Conservation (phyloP, 2,329 filamentous ascomycete species). For the Arachnomyces sp. region DNA sequence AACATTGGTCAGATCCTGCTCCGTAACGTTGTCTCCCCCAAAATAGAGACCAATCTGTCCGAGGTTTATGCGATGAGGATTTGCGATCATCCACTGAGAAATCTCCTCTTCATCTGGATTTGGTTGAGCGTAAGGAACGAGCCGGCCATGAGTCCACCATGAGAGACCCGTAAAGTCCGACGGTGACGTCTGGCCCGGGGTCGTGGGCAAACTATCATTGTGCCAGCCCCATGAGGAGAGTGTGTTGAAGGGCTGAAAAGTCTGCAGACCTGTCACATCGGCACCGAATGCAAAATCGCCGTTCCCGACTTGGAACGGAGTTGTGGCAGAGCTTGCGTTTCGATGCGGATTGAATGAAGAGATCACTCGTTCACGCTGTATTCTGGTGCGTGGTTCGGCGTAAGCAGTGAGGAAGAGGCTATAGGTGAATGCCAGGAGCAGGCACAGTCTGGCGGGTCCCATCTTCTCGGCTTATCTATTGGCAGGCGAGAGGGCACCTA, state of each 20-base stretch:
- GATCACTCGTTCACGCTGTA: slow-evolving; percentile 7
- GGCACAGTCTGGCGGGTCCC: too few relatives aligned
- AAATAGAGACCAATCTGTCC: slow-evolving; percentile 43
- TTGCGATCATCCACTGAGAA: slow-evolving; percentile 47
- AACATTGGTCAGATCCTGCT: slow-evolving; percentile 33
- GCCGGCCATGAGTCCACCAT: slow-evolving; percentile 37
- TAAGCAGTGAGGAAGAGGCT: too few relatives aligned
- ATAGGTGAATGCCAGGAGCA: too few relatives aligned
- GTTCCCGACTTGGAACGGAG: slow-evolving; percentile 45
- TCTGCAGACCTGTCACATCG: slow-evolving; percentile 41
- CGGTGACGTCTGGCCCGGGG: slow-evolving; percentile 21
- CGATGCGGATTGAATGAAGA: slow-evolving; percentile 39
- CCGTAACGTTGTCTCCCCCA: slow-evolving; percentile 30
- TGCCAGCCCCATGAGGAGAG: slow-evolving; percentile 41
- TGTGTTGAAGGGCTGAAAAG: slow-evolving; percentile 35
- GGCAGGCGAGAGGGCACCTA: too few relatives aligned
- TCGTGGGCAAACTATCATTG: slow-evolving; percentile 36
- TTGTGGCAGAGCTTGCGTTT: slow-evolving; percentile 41
- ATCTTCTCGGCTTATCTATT: too few relatives aligned
- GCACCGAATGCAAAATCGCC: slow-evolving; percentile 42
- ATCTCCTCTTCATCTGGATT: slow-evolving; percentile 34
- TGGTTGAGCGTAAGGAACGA: slow-evolving; percentile 37
- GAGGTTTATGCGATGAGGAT: slow-evolving; percentile 46
- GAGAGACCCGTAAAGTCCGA: slow-evolving; percentile 34
- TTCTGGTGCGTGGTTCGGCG: neutral